A percentile compares a stretch with the other conserved stretches of the same genome.
Evolutionary conservation across 2,329 filamentous ascomycete genomes (phyloP).

Genomic region (Phyllosticta paracitricarpa): DNA sequence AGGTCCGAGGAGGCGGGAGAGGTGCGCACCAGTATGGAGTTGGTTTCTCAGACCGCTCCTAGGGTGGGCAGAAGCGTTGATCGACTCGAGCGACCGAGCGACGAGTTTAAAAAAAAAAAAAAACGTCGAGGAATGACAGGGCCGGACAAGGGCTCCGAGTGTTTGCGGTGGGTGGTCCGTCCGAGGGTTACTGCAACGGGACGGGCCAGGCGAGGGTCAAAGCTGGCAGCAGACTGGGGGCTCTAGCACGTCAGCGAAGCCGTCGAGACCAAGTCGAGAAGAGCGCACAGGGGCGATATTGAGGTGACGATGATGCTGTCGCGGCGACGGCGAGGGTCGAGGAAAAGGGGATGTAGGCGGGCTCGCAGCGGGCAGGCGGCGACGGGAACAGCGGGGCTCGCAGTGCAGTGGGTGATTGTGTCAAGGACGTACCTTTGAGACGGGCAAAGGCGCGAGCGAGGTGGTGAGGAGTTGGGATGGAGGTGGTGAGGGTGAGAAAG

Average conservation of each 20-base stretch:
- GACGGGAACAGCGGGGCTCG: constrained; percentile 15
- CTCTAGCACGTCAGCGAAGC: constrained; percentile 4
- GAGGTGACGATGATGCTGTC: neutral
- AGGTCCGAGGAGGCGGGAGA: constrained; percentile 11
- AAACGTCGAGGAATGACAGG: neutral
- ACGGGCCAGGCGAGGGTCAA: constrained; percentile 11
- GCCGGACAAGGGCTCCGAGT: neutral
- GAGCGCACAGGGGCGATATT: neutral
- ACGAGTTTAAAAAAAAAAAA: neutral
- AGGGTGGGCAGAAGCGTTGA: constrained; percentile 1
- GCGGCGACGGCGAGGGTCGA: constrained; percentile 16
- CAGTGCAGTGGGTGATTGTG: constrained; percentile 4
- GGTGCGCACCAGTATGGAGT: constrained; percentile 11
- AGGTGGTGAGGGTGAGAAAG: constrained; percentile 12
- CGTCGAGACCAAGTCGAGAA: neutral
- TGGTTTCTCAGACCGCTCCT: constrained; percentile 10
- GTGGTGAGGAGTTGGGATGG: constrained; percentile 17
- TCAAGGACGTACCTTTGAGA: constrained; percentile 10
- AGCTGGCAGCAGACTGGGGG: constrained; percentile 9
- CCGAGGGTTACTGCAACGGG: constrained; percentile 6
- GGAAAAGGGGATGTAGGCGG: constrained; percentile 28
- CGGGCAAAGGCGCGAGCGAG: constrained; percentile 17
- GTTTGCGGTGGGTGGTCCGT: constrained; percentile 11
- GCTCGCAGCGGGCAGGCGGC: constrained; percentile 12
- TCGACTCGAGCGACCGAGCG: constrained; percentile 5